Conservation (phyloP, 805 yeast species). For the Kodamaea fukazawae region DNA sequence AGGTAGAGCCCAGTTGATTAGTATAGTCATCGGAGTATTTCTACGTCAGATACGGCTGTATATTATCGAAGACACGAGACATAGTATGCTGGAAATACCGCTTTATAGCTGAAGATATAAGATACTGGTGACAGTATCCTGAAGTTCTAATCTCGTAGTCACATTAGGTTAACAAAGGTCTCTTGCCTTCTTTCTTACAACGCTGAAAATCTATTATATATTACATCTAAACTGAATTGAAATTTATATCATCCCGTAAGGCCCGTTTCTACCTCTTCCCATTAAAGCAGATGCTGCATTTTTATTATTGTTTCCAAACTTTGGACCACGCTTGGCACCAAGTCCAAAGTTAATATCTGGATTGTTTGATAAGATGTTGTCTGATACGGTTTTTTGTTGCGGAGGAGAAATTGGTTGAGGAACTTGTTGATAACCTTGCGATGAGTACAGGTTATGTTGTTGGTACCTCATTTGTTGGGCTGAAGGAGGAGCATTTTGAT, state of each 20-base stretch:
- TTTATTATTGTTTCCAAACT: slow-evolving; percentile 8
- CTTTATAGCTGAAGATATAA: no score
- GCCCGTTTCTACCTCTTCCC: slow-evolving; percentile 17
- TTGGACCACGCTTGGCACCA: slow-evolving; percentile 8
- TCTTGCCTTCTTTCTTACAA: no score
- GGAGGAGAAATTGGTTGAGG: slow-evolving; percentile 6
- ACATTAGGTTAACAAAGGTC: no score
- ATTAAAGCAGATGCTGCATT: slow-evolving; percentile 14
- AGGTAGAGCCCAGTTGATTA: no score
- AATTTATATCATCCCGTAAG: slow-evolving; percentile 12
- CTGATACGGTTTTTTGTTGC: slow-evolving; percentile 31
- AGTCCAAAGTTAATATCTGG: slow-evolving; percentile 39
- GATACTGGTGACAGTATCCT: no score
- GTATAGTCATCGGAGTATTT: no score
- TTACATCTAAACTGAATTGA: background rate
- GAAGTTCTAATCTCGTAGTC: no score
- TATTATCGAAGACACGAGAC: no score
- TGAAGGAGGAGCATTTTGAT: slow-evolving; percentile 14
- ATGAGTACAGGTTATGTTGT: slow-evolving; percentile 1
- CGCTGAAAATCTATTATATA: no score
- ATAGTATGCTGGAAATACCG: no score
- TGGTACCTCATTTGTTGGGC: slow-evolving; percentile 4
- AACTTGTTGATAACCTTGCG: slow-evolving; percentile 7
- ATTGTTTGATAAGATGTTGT: slow-evolving; percentile 35
- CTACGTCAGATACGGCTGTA: no score